These are phyloP conservation scores for Aspergillus leporis DNA, from an alignment of 495 filamentous ascomycete species.

Conservation along the genomic window DNA sequence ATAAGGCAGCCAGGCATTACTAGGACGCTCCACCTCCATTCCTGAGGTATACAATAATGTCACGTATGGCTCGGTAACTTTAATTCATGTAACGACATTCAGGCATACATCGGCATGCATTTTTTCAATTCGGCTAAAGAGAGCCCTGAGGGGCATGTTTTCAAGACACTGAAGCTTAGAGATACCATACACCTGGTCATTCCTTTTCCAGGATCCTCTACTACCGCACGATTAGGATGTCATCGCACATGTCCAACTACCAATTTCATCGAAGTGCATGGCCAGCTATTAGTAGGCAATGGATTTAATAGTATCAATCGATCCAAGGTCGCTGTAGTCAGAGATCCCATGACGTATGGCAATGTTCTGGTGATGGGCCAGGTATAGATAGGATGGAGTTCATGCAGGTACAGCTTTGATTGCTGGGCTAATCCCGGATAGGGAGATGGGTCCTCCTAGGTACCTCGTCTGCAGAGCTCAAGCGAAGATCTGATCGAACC, in stretches of 20 bases:
- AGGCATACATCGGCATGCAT: too few relatives aligned
- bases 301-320: background rate
- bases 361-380: background rate
- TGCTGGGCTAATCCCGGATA: conserved; percentile 7
- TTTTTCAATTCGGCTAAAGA: too few relatives aligned
- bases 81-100: background rate
- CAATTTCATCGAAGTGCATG: background rate
- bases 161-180: background rate
- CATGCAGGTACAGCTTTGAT: conserved; percentile 15
- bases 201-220: background rate
- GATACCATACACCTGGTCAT: background rate
- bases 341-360: background rate
- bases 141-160: background rate
- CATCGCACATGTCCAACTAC: background rate
- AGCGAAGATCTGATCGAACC: conserved; percentile 1
- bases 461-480: conserved; percentile 2
- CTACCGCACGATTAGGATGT: background rate
- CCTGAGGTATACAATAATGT: background rate
- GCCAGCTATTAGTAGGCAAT: background rate
- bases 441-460: conserved; percentile 2
- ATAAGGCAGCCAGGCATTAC: conserved; percentile 3
- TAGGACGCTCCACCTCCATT: background rate
- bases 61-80: background rate
- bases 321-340: background rate
- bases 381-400: conserved; percentile 1